Evolutionary conservation across 139 green algal species (phyloP).

Genomic region (Coccomyxa sp.): DNA sequence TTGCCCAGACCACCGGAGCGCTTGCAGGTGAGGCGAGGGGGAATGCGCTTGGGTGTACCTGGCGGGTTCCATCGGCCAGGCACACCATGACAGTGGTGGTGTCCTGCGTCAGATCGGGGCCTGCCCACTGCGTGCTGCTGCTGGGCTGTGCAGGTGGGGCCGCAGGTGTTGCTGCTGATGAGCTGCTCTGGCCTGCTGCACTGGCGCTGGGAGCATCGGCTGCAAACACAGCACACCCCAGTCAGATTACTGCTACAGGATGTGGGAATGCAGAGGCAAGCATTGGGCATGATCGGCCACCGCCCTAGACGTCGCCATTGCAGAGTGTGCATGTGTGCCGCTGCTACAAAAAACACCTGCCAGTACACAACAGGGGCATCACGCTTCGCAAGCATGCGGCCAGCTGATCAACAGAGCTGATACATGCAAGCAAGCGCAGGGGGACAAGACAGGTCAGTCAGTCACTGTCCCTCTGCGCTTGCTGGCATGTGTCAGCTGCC

Average conservation of each 20-base stretch:
- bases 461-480: too few species aligned
- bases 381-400: not conserved
- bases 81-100: conserved; percentile 84
- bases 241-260: too few species aligned
- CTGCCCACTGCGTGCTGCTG: conserved; percentile 48
- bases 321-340: not conserved
- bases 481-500: not conserved
- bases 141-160: not conserved
- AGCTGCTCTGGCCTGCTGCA: not conserved
- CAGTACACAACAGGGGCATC: not conserved
- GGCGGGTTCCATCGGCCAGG: conserved; percentile 70
- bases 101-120: conserved; percentile 64
- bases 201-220: not conserved
- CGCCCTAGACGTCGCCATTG: too few species aligned
- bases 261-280: not conserved
- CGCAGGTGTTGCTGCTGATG: conserved; percentile 13
- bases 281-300: too few species aligned
- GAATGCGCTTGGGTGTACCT: conserved; percentile 30
- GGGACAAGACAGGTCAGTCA: too few species aligned
- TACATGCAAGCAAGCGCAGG: not conserved
- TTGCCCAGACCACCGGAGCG: too few species aligned
- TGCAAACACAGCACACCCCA: not conserved
- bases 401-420: not conserved
- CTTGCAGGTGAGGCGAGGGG: too few species aligned
- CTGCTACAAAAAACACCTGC: not conserved